Conservation (phyloP, 768 basidiomycete genomes). For the Boletus subparvulus region DNA sequence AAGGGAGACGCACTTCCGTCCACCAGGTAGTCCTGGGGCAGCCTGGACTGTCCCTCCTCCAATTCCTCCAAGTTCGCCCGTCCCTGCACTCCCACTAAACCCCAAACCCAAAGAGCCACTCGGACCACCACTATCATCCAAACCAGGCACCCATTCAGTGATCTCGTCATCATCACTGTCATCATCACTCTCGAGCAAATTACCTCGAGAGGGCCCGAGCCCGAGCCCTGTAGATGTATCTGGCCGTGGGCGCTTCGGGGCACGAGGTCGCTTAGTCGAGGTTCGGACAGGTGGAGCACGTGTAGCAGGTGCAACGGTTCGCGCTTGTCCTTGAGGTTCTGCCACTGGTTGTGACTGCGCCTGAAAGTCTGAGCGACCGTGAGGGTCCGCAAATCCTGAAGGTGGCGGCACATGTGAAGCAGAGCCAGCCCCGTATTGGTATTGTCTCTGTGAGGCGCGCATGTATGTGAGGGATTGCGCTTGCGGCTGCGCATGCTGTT, state of each 20-base stretch:
- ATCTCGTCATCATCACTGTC: conserved; percentile 34
- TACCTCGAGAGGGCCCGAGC: background rate
- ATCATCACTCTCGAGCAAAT: conserved; percentile 25
- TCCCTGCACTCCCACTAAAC: background rate
- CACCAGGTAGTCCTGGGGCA: conserved; percentile 16
- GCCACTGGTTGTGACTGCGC: background rate
- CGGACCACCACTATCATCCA: background rate
- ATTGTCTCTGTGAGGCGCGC: conserved; percentile 10
- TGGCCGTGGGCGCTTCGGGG: conserved; percentile 21
- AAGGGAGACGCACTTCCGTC: conserved; percentile 27
- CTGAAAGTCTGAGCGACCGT: background rate
- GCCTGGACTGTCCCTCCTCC: conserved; percentile 7
- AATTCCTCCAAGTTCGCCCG: background rate
- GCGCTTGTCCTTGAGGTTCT: conserved; percentile 1
- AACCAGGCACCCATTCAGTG: conserved; percentile 21
- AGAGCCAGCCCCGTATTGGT: conserved; percentile 3
- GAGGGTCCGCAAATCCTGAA: background rate
- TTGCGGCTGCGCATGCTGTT: conserved; percentile 12
- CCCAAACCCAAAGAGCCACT: background rate
- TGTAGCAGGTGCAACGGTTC: background rate
- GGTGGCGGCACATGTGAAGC: background rate
- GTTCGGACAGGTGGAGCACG: conserved; percentile 4
- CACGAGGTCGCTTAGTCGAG: conserved; percentile 22
- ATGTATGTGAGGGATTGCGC: background rate
- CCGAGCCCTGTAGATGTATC: background rate